A percentile compares a stretch with the other conserved stretches of the same genome.
Evolutionary conservation across 2,329 filamentous ascomycete genomes (phyloP).

Genomic region (Colletotrichum godetiae): DNA sequence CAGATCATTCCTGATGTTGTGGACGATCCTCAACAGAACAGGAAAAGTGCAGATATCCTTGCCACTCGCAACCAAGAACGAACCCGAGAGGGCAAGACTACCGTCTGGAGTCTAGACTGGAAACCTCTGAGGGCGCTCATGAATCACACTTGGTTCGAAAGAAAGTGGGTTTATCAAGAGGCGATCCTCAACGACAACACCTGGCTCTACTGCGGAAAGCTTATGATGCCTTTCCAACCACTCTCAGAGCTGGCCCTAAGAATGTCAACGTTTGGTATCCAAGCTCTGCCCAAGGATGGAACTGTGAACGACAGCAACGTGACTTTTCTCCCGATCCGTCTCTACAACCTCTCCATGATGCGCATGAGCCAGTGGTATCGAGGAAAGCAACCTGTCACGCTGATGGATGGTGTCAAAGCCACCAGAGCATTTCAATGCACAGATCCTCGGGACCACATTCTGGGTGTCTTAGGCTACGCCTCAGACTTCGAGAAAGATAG

Average conservation of each 20-base stretch:
- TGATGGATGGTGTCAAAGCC: slow-evolving; percentile 16
- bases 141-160: slow-evolving; percentile 9
- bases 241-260: slow-evolving; percentile 8
- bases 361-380: slow-evolving; percentile 5
- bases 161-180: slow-evolving; percentile 20
- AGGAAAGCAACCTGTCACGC: slow-evolving; percentile 7
- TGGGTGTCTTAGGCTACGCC: slow-evolving; percentile 2
- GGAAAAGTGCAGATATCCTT: not conserved
- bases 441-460: slow-evolving; percentile 14
- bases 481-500: slow-evolving; percentile 7
- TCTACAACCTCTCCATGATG: slow-evolving; percentile 22
- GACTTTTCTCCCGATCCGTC: not conserved
- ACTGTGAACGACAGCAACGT: not conserved
- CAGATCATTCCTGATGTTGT: not conserved
- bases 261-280: not conserved
- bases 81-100: not conserved
- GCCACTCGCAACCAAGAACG: not conserved
- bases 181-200: not conserved
- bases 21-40: slow-evolving; percentile 2
- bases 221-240: not conserved
- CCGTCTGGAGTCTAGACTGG: not conserved
- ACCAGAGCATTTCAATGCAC: slow-evolving; percentile 6
- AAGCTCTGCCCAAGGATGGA: not conserved
- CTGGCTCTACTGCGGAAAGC: slow-evolving; percentile 12
- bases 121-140: not conserved